Evolutionary conservation across 768 basidiomycete species (phyloP), one percentile per base, ranked within the genome.

Genomic region (Tricholoma sp.): DNA sequence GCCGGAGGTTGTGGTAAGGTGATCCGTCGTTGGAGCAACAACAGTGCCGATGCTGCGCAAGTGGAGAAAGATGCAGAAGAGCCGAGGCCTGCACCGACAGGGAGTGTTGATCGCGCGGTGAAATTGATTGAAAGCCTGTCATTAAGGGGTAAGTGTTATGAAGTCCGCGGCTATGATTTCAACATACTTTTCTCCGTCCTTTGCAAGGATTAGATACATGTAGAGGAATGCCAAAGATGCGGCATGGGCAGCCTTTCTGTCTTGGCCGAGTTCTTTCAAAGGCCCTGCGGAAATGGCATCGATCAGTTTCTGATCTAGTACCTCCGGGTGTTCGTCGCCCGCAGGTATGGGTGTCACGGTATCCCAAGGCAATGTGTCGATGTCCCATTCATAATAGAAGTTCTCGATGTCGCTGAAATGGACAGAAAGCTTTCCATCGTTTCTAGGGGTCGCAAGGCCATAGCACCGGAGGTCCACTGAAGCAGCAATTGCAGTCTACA

Each of bases 381-480:
- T 75, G 57, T 86, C 78, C 94, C 95, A 99, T 64, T 91, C 89
- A 54, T 83, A 75, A 60, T 82, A 83, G 71, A 89, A 91, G 55
- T 84, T 74, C 63, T 80, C 83, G 31, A 98, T 81, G 69, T 98
- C 93, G 53, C 82, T 73, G 58, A 97, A 85, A 65, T 85, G 83
- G 4, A 96, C 80, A 1, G 84, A 86, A 47, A 96, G 62, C 61
- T 83, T 88, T 53, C 77, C 77, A 66, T 91, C 93, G 17, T 81
- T 71, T 52, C 91, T 84, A 11, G 90, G 88, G 3, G 86, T 84
- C 36, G 87, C 78, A 52, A 94, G 80, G 4, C 89, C 91, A 73
- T 94, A 99, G 70, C 95, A 98, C 51, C 97, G 89, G 50, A 99
- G 86, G 70, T 95, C 94, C 36, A 98, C 89, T 10, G 94, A 88